phyloP scores from a whole-genome alignment of 768 basidiomycete species.

The Udeniomyces megalosporus region DNA sequence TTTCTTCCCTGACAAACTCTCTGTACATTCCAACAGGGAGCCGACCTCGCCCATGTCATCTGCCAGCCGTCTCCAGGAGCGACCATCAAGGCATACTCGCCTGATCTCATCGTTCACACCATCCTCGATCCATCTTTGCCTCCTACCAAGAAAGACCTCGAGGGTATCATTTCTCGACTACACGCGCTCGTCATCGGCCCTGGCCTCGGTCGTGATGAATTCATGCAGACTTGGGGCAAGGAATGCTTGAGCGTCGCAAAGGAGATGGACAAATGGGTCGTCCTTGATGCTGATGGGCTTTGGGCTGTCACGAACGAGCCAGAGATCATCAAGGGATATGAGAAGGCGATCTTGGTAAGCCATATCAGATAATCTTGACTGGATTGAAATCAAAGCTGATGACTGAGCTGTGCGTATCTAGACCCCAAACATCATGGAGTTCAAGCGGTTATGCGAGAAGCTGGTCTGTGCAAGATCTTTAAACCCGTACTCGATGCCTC shows the following conservation, averaged over 20 bases:
- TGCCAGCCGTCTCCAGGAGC: constrained; percentile 82
- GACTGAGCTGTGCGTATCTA: too few relatives aligned
- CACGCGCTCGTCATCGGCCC: constrained; percentile 90
- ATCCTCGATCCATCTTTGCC: constrained; percentile 41
- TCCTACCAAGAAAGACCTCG: constrained; percentile 17
- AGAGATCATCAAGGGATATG: constrained; percentile 61
- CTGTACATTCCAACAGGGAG: constrained; percentile 51
- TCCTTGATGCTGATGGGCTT: constrained; percentile 72
- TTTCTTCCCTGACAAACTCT: not conserved
- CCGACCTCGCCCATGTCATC: constrained; percentile 90
- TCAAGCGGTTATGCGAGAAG: constrained; percentile 62
- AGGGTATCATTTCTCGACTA: constrained; percentile 61
- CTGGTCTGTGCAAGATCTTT: constrained; percentile 35
- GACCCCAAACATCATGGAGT: constrained; percentile 90
- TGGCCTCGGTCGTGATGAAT: constrained; percentile 73
- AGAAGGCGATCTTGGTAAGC: constrained; percentile 49
- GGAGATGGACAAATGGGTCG: constrained; percentile 64
- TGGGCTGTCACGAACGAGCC: constrained; percentile 59
- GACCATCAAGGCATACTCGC: constrained; percentile 92
- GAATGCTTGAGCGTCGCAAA: constrained; percentile 59
- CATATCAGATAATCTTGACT: too few relatives aligned
- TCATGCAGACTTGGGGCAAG: constrained; percentile 74
- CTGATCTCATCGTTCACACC: constrained; percentile 79
- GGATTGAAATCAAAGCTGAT: too few relatives aligned
- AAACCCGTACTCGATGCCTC: not conserved